Evolutionary conservation across 768 basidiomycete species (phyloP), one percentile per base, ranked within the genome.

Genomic region (Chalciporus piperatus): DNA sequence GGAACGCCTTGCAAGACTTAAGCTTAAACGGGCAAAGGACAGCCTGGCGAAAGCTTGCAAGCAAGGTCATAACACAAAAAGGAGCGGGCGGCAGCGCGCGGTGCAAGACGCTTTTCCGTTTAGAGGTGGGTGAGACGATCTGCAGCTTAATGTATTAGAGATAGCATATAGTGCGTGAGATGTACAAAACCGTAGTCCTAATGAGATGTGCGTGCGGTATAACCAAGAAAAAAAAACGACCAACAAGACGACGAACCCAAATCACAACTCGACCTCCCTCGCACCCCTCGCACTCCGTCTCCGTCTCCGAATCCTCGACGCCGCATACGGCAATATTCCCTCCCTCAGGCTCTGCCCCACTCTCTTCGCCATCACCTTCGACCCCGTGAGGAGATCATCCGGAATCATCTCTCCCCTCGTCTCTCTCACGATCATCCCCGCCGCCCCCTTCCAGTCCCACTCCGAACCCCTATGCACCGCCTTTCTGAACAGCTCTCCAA

Each of bases 381-480:
- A 16, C 4, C 9, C 41, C 39, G 25, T 27, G 9, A 27, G 1
- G 4, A 47, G 1, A 16, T 44, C 49, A 6, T 54, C 52, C 0
- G 59, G 59, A 6, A 63, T 35, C 67, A 68, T 64, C 35, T 59
- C 57, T 6, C 25, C 45, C 11, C 13, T 45, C 1, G 67, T 52
- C 30, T 60, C 52, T 23, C 45, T 40, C 19, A 68, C 0, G 16
- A 68, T 68, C 12, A 32, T 32, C 3, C 19, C 40, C 3, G 22
- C 52, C 2, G 53, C 49, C 7, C 46, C 50, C 17, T 52, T 64
- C 65, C 67, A 66, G 17, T 64, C 59, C 65, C 67, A 64, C 12
- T 51, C 64, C 3, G 32, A 23, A 16, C 39, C 38, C 2, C 56
- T 52, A 19, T 47, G 51, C 16, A 57, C 41, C 16, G 54, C 56